Base-by-base conservation (phyloP, 2,329 filamentous ascomycete genomes). In the Verticillium zaregamsianum region DNA sequence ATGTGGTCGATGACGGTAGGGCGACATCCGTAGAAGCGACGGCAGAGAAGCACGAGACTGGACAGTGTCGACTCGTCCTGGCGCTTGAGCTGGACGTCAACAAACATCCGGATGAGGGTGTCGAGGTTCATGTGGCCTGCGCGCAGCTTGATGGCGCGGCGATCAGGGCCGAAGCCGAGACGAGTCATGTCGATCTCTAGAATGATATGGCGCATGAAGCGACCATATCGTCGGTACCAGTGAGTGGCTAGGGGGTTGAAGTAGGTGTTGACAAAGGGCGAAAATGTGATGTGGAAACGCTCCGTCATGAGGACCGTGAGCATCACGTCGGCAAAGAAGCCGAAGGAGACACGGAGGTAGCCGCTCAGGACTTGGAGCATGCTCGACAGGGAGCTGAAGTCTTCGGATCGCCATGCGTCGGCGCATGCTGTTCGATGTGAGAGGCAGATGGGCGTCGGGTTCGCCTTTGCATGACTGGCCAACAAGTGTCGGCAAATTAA, bases 181-280 rank as follows among this genome's bases (percentile, higher is more conserved):
- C 69, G 72, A 0, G 77, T 73, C 66, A 79, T 68, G 62, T 80
- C 79, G 1, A 81, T 33, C 62, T 81, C 79, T 11, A 81, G 57
- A 2, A 71, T 70, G 25, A 81, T 65, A 31, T 70, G 69, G 17
- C 67, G 71, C 66, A 79, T 75, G 37, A 75, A 73, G 2, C 66
- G 59, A 1, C 71, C 72, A 57, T 79, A 79, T 8, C 59, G 66
- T 33, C 71, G 70, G 31, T 77, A 64, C 72, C 73, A 79, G 4
- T 64, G 60, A 0, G 72, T 74, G 1, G 73, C 74, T 0, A 77
- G 69, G 0, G 76, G 76, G 37, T 72, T 74, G 1, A 75, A 65
- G 6, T 61, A 60, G 0, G 65, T 64, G 1, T 69, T 70, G 3
- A 76, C 71, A 55, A 73, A 77, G 0, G 78, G 77, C 0, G 76